phyloP scores from a whole-genome alignment of 345 rosid species.

The Sisymbrium altissimum region DNA sequence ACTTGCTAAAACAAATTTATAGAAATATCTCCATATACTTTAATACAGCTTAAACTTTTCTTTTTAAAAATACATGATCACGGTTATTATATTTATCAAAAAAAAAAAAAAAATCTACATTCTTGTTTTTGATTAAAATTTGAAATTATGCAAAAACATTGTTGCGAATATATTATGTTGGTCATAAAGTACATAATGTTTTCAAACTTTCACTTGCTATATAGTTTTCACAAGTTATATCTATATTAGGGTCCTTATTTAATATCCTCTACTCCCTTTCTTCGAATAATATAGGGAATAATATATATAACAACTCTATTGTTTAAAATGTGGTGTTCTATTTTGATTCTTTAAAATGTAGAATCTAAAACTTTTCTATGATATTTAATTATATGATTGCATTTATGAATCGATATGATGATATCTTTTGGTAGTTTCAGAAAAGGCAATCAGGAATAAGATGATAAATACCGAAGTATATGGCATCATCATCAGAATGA shows the following conservation, averaged over 20 bases:
- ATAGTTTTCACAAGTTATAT: neutral
- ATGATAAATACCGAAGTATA: constrained; percentile 28
- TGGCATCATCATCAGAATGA: constrained; percentile 20
- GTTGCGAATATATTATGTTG: neutral
- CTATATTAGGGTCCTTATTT: neutral
- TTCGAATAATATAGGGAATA: neutral
- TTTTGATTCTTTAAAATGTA: constrained; percentile 4
- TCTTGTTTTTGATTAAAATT: neutral
- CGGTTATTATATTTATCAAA: too few relatives aligned
- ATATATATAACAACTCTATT: neutral
- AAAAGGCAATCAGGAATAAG: constrained; percentile 12
- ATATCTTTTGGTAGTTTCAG: constrained; percentile 34
- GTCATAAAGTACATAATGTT: neutral
- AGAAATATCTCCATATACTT: neutral
- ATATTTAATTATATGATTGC: constrained; percentile 22
- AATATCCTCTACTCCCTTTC: neutral
- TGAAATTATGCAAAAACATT: neutral
- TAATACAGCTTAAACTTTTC: neutral
- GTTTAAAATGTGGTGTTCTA: neutral
- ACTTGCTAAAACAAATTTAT: neutral
- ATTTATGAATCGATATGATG: constrained; percentile 35
- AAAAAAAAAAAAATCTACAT: neutral
- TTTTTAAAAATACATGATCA: too few relatives aligned
- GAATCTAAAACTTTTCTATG: constrained; percentile 11
- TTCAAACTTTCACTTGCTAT: neutral